Base-by-base conservation (phyloP, 176 grass and related monocot genomes). In the Oryza meyeriana region DNA sequence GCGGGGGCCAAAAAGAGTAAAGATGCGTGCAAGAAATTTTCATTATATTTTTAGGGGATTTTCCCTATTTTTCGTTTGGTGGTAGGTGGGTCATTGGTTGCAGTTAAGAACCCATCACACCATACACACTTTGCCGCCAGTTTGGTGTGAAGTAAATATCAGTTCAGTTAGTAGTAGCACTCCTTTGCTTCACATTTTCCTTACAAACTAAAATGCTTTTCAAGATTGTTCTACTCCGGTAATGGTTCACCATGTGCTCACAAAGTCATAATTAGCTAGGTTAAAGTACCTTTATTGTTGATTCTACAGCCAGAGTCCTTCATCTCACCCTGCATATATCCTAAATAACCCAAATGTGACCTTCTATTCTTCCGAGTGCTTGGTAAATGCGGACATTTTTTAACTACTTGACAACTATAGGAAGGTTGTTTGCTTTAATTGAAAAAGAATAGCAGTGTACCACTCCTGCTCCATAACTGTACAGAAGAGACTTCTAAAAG, bases 71-170 rank as follows among this genome's bases (percentile, higher is more conserved):
- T 66, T 25, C 77, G 57, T 66, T 77, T 72, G 82, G 57, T 81
- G 66, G 87, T 0, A 14, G 71, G 64, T 85, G 65, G 41, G 29
- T 55, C 48, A 55, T 55, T 55, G 50, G 17, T 20, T 64, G 33
- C 33, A 81, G 82, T 85, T 77, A 85, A 85, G 26, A 85, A 55
- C 42, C 55, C 40, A 71, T 89, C 52, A 72, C 20, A 72, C 20
- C 32, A 31, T 12, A 18, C 25, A 24, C 57, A 12, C 35, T 64
- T 41, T 6, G 18, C 24, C 17, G 18, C 24, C 17, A 52, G 80
- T 82, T 78, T 36, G 17, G 3, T 76, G 18, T 45, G 61, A 79
- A 77, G 64, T 62, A 59, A 30, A 32, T 42, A 27, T 24, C 66
- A 70, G 31, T 48, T 6, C 59, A 41, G 28, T 13, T 34, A 67